Evolutionary conservation across 176 grass and related monocot genomes (phyloP).

Genomic region (Echinochloa phyllopogon): DNA sequence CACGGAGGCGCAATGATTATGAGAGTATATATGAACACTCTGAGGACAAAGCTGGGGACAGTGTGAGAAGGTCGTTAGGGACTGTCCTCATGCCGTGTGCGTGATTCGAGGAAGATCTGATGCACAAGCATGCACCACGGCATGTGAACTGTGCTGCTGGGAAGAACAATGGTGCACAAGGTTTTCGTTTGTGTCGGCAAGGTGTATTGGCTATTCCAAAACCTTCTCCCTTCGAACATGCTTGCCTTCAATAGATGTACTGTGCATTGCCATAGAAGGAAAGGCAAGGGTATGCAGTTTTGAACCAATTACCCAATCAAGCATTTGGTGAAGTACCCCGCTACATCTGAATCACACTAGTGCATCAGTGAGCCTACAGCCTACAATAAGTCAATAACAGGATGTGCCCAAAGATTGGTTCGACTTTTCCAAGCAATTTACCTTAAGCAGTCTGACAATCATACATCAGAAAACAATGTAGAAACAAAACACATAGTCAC

Average conservation of each 20-base stretch:
- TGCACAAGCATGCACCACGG: constrained; percentile 47
- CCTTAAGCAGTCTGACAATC: not conserved
- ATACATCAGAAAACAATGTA: not conserved
- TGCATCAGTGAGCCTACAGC: not conserved
- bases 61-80: constrained; percentile 35
- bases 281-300: not conserved
- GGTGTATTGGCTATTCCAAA: not conserved
- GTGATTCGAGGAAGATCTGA: constrained; percentile 32
- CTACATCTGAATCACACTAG: not conserved
- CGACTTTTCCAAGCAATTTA: not conserved
- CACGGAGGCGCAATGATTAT: constrained; percentile 8
- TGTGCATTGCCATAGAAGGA: not conserved
- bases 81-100: constrained; percentile 36
- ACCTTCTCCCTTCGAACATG: not conserved
- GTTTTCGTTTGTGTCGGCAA: constrained; percentile 12
- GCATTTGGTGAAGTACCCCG: not conserved
- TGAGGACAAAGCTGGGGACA: not conserved
- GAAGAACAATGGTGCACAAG: constrained; percentile 29
- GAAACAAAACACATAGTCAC: not conserved
- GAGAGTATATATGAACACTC: not conserved
- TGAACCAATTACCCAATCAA: not conserved
- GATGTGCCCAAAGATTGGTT: not conserved
- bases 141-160: constrained; percentile 44
- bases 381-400: not conserved
- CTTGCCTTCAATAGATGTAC: not conserved